Evolutionary conservation across 805 yeast genomes (phyloP), one percentile per base, ranked within the genome.

Genomic region (Nakazawaea pomicola): DNA sequence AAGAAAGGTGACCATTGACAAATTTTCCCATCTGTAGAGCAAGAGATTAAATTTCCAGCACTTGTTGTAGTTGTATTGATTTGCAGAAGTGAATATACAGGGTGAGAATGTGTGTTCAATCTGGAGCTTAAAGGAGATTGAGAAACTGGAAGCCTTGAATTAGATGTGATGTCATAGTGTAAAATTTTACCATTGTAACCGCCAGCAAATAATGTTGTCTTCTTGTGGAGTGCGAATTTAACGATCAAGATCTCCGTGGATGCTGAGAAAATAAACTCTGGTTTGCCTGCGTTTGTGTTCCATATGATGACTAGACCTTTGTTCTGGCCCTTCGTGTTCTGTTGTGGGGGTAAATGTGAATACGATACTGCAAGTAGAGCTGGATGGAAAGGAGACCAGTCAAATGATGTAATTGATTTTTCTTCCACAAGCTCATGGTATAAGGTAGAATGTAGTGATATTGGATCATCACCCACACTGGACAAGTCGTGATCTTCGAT

Each of bases 161-260:
- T 25, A 1, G 41, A 25, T 4, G n/a, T 29, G n/a, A 67, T 46
- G 40, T 68, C 70, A 70, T 70, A 68, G 29, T 65, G 54, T 9
- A 60, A 64, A 2, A 68, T 41, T 25, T 55, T 57, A 0, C 74
- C 74, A 45, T 61, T 61, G 4, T 46, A 46, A 23, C 65, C 50
- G 0, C 72, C 71, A 3, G 64, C 74, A 29, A 65, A 53, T 1
- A 68, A 46, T 29, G 60, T 57, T 24, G 50, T 46, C 3, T 56
- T 49, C 25, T 54, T 54, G 8, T 50, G 44, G 17, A 46, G 43
- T 33, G 64, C 70, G 33, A 66, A 63, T 33, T 51, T 51, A 14
- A 65, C 50, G 3, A 36, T 29, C 10, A 56, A 43, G 12, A 68
- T 61, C 4, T 57, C 47, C 4, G 68, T 52, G 4, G 61, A 44